Base-by-base conservation (phyloP, 805 yeast genomes). In the Spathaspora arborariae region DNA sequence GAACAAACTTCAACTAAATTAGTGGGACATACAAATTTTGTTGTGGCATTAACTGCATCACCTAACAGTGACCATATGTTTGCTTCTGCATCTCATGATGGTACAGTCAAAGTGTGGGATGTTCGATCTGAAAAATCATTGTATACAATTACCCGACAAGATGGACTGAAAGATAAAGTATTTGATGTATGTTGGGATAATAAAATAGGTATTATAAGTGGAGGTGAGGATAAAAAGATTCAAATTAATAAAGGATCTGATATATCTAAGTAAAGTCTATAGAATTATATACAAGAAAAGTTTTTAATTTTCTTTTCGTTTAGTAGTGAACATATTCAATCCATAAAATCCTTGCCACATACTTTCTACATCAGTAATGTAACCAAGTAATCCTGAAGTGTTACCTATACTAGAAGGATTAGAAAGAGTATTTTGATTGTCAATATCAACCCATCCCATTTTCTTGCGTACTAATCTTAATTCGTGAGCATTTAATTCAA, bases 81-180 rank as follows among this genome's bases (percentile, higher is more conserved):
- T 56, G 81, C 88, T 18, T 88, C 96, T 4, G 96, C 85, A 10
- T 88, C 97, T n/a, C 97, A 91, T 63, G 99, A 94, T 65, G 97
- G 98, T 20, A 88, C 96, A 0, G 92, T 85, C 39, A 84, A 90
- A 59, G 85, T 94, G 18, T 94, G 99, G 99, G 99, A 92, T 65
- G 79, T 92, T 8, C 82, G 99, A 60, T 85, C 97, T 4, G 85
- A 83, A 52, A 79, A 82, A 57, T 77, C 94, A 10, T 72, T 94
- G 70, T 89, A 86, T 64, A 87, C 95, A 5, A 81, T 94, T 42
- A 79, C 85, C 13, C 81, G 98, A 64, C 85, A 88, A 58, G 74
- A 78, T 15, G 66, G 70, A 2, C 70, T 67, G 26, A 74, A 77
- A 45, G 72, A 77, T 42, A 89, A 91, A 60, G 91, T 92, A 19